phyloP scores from a whole-genome alignment of 2,329 filamentous ascomycete species.

The Apiospora hydei region DNA sequence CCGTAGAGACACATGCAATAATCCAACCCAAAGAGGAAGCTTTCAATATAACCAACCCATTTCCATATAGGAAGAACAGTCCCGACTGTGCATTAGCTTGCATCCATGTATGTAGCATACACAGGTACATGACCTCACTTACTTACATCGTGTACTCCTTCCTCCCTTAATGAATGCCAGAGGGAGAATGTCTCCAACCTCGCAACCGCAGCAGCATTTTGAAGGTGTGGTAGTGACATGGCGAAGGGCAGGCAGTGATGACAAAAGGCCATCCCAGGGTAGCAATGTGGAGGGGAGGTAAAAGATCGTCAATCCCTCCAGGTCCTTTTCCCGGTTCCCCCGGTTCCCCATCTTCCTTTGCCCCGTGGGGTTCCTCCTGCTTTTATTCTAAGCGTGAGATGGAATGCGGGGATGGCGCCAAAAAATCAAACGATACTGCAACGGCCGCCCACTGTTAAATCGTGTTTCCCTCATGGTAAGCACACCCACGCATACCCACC shows the following conservation, averaged over 20 bases:
- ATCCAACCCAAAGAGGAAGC: neutral
- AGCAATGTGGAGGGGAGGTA: neutral
- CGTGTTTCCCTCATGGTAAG: neutral
- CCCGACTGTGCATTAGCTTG: neutral
- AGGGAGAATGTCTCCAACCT: neutral
- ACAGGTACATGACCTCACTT: neutral
- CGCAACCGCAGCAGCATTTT: neutral
- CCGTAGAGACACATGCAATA: neutral
- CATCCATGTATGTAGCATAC: neutral
- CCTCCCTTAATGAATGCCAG: neutral
- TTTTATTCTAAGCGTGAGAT: neutral
- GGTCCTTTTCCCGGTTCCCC: neutral
- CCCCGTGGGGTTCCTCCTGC: slow-evolving; percentile 11
- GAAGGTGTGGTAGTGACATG: neutral
- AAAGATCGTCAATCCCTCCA: neutral
- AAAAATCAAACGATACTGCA: neutral
- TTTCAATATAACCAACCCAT: neutral
- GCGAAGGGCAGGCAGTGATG: neutral
- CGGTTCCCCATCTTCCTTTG: neutral
- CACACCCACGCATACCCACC: neutral
- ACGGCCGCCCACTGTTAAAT: too few relatives aligned
- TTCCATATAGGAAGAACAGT: neutral
- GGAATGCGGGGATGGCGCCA: neutral
- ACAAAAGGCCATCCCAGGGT: too few relatives aligned
- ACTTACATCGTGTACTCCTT: neutral